phyloP scores from a whole-genome alignment of 495 filamentous ascomycete genomes.

The Extremus antarcticus region DNA sequence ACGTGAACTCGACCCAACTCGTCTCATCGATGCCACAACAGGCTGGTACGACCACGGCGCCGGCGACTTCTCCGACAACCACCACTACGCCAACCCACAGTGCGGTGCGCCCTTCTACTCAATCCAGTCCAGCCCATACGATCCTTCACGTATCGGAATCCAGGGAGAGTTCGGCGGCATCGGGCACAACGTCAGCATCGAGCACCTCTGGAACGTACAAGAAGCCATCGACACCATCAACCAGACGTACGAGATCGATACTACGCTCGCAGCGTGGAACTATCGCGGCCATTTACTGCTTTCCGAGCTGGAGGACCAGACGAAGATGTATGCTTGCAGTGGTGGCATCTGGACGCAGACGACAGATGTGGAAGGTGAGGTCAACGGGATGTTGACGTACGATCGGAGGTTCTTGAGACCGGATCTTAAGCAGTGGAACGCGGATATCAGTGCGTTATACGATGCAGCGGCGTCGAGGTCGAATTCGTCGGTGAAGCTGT shows the following conservation, averaged over 20 bases:
- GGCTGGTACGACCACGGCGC: slow-evolving; percentile 55
- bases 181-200: slow-evolving; percentile 48
- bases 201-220: slow-evolving; percentile 49
- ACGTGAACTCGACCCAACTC: slow-evolving; percentile 45
- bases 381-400: slow-evolving; percentile 59
- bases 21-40: slow-evolving; percentile 47
- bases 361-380: slow-evolving; percentile 59
- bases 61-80: slow-evolving; percentile 53
- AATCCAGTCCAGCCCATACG: slow-evolving; percentile 43
- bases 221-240: slow-evolving; percentile 46
- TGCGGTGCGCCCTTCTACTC: slow-evolving; percentile 58
- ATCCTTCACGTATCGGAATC: slow-evolving; percentile 48
- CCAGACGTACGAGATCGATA: slow-evolving; percentile 55
- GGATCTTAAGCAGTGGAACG: slow-evolving; percentile 46
- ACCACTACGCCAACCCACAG: slow-evolving; percentile 61
- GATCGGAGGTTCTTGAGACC: slow-evolving; percentile 46
- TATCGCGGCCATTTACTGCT: slow-evolving; percentile 46
- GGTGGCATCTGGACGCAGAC: slow-evolving; percentile 56
- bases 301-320: slow-evolving; percentile 46
- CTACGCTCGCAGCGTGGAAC: slow-evolving; percentile 49
- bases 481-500: slow-evolving; percentile 1
- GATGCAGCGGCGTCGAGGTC: slow-evolving; percentile 35
- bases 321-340: slow-evolving; percentile 46
- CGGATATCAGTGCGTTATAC: slow-evolving; percentile 49
- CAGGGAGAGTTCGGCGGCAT: slow-evolving; percentile 62